A percentile compares a stretch with the other conserved stretches of the same genome.
Conservation (phyloP, 83 land plant species). For the Picea abies region DNA sequence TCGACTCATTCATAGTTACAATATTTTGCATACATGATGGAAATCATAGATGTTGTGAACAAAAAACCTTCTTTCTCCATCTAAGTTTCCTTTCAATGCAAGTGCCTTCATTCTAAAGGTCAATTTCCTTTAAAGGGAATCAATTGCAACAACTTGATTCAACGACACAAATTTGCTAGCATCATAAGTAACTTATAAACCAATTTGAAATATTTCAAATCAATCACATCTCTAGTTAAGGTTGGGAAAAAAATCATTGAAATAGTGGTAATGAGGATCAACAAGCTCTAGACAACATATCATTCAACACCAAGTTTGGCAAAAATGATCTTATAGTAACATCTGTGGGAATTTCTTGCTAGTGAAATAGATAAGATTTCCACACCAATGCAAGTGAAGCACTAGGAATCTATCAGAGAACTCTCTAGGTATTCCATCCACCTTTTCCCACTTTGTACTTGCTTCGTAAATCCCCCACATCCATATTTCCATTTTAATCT, state of each 20-base stretch:
- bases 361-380: conserved; percentile 26
- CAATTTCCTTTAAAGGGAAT: too few species aligned
- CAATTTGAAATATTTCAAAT: too few species aligned
- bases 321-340: conserved; percentile 11
- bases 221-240: conserved; percentile 3
- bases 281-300: conserved; percentile 9
- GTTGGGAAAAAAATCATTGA: conserved; percentile 20
- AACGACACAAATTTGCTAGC: too few species aligned
- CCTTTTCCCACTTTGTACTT: conserved; percentile 9
- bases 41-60: too few species aligned
- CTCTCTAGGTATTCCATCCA: conserved; percentile 17
- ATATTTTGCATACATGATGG: too few species aligned
- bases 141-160: too few species aligned
- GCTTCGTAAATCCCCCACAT: conserved; percentile 18
- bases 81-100: too few species aligned
- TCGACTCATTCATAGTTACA: too few species aligned
- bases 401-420: conserved; percentile 16
- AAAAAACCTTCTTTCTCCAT: too few species aligned
- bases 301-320: conserved; percentile 16
- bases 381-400: conserved; percentile 29
- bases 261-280: conserved; percentile 25
- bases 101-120: too few species aligned
- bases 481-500: conserved; percentile 7
- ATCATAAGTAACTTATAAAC: too few species aligned
- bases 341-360: conserved; percentile 19